Conservation (phyloP, 768 basidiomycete species). For the Pulveroboletus sp. region DNA sequence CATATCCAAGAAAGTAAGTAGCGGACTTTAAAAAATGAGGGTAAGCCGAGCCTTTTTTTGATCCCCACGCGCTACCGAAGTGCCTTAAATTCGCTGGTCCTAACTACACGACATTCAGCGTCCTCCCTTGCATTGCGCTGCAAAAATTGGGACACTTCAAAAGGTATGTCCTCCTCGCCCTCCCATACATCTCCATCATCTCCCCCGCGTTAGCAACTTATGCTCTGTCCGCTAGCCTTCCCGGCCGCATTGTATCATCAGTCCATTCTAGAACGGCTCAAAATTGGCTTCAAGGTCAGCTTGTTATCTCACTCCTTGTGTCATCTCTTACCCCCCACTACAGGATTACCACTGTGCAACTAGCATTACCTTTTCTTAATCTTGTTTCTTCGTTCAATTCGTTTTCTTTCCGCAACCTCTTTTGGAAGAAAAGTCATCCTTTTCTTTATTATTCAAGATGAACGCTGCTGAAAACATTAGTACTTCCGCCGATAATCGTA, state of each 20-base stretch:
- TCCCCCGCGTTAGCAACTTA: too few species aligned
- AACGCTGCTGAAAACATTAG: conserved; percentile 69
- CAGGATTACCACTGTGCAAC: conserved; percentile 68
- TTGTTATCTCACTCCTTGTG: conserved; percentile 16
- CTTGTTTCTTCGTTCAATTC: conserved; percentile 45
- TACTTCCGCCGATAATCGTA: conserved; percentile 68
- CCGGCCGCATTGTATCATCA: conserved; percentile 78
- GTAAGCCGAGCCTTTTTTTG: conserved; percentile 34
- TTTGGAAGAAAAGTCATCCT: conserved; percentile 50
- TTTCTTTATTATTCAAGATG: conserved; percentile 55
- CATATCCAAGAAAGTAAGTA: conserved; percentile 4
- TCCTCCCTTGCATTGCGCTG: conserved; percentile 31
- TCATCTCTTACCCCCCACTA: conserved; percentile 18
- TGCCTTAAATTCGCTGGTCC: conserved; percentile 40
- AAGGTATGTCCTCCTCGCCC: conserved; percentile 42
- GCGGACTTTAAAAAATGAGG: conserved; percentile 37
- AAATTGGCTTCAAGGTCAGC: conserved; percentile 69
- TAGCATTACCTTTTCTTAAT: conserved; percentile 56
- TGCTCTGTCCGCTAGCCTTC: conserved; percentile 36
- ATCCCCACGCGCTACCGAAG: conserved; percentile 40
- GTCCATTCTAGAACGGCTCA: conserved; percentile 72
- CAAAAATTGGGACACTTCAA: conserved; percentile 29
- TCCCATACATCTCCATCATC: conserved; percentile 14
- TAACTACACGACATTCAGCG: conserved; percentile 29
- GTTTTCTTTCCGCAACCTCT: conserved; percentile 52